These are phyloP conservation scores for Termitomyces sp. DNA, from an alignment of 768 basidiomycete species.

Conservation along the genomic window DNA sequence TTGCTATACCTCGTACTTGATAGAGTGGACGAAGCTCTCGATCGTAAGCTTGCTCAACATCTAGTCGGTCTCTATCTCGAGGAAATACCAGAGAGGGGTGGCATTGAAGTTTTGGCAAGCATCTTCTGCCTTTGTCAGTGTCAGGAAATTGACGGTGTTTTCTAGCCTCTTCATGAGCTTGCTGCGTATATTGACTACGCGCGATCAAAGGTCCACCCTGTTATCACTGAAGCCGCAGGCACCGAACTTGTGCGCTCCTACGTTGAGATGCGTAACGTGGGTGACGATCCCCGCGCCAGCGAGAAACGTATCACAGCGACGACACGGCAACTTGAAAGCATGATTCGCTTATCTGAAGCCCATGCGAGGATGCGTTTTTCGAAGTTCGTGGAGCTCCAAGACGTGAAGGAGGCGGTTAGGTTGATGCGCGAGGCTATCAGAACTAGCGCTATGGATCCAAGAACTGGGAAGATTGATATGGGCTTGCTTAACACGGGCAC, in stretches of 20 bases:
- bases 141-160: not conserved
- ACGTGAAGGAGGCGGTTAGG: conserved; percentile 89
- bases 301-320: conserved; percentile 98
- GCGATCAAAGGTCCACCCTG: conserved; percentile 77
- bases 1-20: conserved; percentile 94
- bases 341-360: conserved; percentile 94
- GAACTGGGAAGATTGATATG: conserved; percentile 97
- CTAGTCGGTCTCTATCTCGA: conserved; percentile 92
- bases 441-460: conserved; percentile 91
- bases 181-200: conserved; percentile 95
- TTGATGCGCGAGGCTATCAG: conserved; percentile 96
- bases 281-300: conserved; percentile 77
- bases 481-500: conserved; percentile 93
- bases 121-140: not conserved
- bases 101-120: conserved; percentile 73
- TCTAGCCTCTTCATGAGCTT: conserved; percentile 81
- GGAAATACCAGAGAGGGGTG: conserved; percentile 65
- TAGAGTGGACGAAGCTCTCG: conserved; percentile 83
- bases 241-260: conserved; percentile 83
- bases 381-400: conserved; percentile 75
- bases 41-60: conserved; percentile 86
- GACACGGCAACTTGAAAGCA: conserved; percentile 92
- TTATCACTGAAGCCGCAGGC: conserved; percentile 80
- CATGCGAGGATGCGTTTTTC: conserved; percentile 96
- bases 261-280: conserved; percentile 90